phyloP scores from a whole-genome alignment of 345 rosid genomes.

The Ricinus communis region DNA sequence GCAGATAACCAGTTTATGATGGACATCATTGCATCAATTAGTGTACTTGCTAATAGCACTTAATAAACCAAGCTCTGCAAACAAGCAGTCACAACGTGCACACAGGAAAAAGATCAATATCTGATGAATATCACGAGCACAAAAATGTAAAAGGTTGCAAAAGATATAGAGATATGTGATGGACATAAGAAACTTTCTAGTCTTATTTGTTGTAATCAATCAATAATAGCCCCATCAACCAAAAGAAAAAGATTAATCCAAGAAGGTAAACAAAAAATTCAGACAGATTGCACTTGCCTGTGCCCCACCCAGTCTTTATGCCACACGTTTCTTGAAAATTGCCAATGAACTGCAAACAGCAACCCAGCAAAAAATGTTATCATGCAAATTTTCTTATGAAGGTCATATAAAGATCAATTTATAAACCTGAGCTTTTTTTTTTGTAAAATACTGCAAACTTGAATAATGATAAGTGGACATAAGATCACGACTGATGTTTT shows the following conservation, averaged over 20 bases:
- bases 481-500: too few relatives aligned
- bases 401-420: too few relatives aligned
- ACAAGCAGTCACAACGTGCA: too few relatives aligned
- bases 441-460: too few relatives aligned
- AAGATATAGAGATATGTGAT: not conserved
- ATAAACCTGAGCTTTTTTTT: too few relatives aligned
- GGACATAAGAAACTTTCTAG: not conserved
- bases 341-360: slow-evolving; percentile 69
- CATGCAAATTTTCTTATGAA: too few relatives aligned
- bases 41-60: not conserved
- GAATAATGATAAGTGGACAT: too few relatives aligned
- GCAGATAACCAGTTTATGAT: not conserved
- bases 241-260: not conserved
- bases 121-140: not conserved
- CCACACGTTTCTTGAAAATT: slow-evolving; percentile 82
- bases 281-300: slow-evolving; percentile 47
- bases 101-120: not conserved
- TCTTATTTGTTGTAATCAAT: not conserved
- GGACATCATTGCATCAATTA: not conserved
- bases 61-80: not conserved
- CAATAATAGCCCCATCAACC: slow-evolving; percentile 5
- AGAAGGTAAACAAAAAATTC: slow-evolving; percentile 1
- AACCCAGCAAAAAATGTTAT: not conserved
- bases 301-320: slow-evolving; percentile 85
- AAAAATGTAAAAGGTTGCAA: not conserved